Evolutionary conservation across 2,329 filamentous ascomycete species (phyloP).

Genomic region (Pezicula neosporulosa): DNA sequence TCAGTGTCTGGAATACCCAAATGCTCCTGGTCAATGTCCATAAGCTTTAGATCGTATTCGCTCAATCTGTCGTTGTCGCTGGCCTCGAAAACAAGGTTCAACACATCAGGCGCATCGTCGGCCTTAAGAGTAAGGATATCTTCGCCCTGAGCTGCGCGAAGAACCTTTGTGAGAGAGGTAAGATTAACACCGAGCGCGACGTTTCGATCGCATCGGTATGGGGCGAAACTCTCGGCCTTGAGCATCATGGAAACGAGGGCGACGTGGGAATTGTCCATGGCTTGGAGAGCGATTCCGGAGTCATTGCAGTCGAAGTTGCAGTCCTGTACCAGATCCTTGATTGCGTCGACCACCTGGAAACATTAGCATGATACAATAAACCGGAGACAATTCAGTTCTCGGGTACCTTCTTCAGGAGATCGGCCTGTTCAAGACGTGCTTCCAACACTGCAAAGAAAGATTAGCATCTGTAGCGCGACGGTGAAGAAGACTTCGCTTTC

Average conservation of each 20-base stretch:
- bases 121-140: conserved; percentile 96
- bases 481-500: background rate
- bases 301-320: conserved; percentile 99
- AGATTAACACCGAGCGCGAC: conserved; percentile 98
- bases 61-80: conserved; percentile 82
- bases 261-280: conserved; percentile 99
- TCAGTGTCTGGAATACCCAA: conserved; percentile 99
- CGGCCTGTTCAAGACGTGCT: conserved; percentile 93
- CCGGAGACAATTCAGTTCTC: background rate
- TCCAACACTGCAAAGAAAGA: conserved; percentile 65
- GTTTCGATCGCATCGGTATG: conserved; percentile 98
- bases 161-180: conserved; percentile 92
- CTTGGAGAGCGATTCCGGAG: conserved; percentile 94
- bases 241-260: conserved; percentile 99
- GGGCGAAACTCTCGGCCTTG: conserved; percentile 89
- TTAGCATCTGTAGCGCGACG: background rate
- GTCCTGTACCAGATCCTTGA: conserved; percentile 98
- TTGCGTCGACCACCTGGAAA: conserved; percentile 86
- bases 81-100: conserved; percentile 96
- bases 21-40: conserved; percentile 99
- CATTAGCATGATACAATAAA: conserved; percentile 15
- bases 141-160: conserved; percentile 89
- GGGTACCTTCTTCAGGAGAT: conserved; percentile 87
- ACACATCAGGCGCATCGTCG: conserved; percentile 90
- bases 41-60: conserved; percentile 99